phyloP scores from a whole-genome alignment of 257 asterid species.

The Solanum pinnatisectum region DNA sequence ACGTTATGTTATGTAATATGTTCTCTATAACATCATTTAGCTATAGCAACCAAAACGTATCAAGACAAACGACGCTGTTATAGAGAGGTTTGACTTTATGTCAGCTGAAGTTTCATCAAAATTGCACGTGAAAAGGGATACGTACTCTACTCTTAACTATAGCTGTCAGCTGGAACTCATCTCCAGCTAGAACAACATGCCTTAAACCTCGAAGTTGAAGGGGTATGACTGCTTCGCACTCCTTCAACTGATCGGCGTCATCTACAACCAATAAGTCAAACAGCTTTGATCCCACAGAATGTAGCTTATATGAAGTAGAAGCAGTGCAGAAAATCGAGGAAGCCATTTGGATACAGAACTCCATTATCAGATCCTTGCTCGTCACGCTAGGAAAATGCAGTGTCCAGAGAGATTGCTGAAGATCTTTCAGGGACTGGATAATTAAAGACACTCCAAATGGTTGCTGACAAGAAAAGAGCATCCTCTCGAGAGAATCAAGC shows the following conservation, averaged over 20 bases:
- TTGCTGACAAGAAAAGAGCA: background rate
- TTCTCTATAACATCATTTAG: background rate
- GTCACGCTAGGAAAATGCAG: background rate
- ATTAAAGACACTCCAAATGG: background rate
- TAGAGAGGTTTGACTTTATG: background rate
- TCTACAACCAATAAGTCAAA: slow-evolving; percentile 4
- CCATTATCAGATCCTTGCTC: background rate
- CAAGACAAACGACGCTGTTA: background rate
- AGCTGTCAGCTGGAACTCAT: background rate
- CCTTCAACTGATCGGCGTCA: background rate
- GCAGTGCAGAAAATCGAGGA: slow-evolving; percentile 5
- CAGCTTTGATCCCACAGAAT: background rate
- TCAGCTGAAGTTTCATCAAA: background rate
- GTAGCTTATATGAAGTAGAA: background rate
- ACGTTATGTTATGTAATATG: background rate
- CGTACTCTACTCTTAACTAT: background rate
- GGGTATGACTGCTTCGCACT: background rate
- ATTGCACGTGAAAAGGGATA: background rate
- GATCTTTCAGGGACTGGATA: background rate
- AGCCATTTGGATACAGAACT: background rate
- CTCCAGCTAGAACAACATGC: background rate
- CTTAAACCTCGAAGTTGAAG: background rate
- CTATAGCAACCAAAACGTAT: background rate
- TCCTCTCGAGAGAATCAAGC: background rate
- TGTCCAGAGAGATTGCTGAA: background rate